These are phyloP conservation scores for Pythium plurisporium DNA, from an alignment of 352 stramenopile species.

Conservation along the genomic window DNA sequence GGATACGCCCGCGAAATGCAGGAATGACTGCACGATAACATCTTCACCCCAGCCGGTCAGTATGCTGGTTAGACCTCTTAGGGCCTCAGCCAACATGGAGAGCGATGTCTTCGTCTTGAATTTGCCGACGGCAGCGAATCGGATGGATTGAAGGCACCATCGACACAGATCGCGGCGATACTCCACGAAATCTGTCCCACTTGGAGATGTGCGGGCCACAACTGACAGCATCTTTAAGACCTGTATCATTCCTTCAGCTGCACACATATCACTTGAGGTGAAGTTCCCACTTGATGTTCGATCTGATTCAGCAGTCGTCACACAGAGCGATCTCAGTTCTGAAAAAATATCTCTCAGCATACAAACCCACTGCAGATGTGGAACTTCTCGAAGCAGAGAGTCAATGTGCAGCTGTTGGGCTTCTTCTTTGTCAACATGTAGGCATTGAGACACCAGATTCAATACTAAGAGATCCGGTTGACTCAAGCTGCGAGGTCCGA, in stretches of 20 bases:
- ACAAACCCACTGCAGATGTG: constrained; percentile 9
- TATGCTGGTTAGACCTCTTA: constrained; percentile 5
- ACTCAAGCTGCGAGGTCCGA: neutral
- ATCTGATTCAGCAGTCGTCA: neutral
- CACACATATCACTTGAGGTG: neutral
- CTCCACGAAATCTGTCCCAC: neutral
- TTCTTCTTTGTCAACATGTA: neutral
- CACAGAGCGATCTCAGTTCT: neutral
- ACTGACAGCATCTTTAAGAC: constrained; percentile 10
- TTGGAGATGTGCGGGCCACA: neutral
- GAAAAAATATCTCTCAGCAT: constrained; percentile 8
- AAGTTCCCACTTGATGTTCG: neutral
- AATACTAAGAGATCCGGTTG: constrained; percentile 10
- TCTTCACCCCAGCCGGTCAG: constrained; percentile 25
- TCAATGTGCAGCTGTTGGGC: neutral
- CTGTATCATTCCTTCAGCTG: neutral
- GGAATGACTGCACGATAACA: constrained; percentile 26
- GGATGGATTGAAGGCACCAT: constrained; percentile 6
- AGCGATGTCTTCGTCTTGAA: neutral
- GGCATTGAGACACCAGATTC: constrained; percentile 13
- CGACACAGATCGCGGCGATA: neutral
- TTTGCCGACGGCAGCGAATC: neutral
- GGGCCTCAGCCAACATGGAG: neutral
- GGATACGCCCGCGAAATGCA: constrained; percentile 11
- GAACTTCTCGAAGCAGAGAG: constrained; percentile 5